phyloP scores from a whole-genome alignment of 208 protist species.

The Vickermania ingenoplastis region DNA sequence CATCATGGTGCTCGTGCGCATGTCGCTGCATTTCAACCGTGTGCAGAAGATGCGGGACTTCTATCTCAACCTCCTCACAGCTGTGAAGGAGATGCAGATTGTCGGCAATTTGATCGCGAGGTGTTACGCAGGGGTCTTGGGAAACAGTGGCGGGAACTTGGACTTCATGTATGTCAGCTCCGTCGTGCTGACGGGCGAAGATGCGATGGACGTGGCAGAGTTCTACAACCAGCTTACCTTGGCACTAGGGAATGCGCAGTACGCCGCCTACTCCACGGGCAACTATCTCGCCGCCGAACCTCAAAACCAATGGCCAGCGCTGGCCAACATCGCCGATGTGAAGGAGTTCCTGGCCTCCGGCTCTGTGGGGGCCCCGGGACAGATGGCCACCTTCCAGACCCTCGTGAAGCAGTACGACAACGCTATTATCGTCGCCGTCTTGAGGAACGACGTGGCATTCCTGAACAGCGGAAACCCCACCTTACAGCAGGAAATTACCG shows the following conservation, averaged over 20 bases:
- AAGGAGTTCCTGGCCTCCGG: neutral
- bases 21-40: neutral
- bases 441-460: neutral
- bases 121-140: neutral
- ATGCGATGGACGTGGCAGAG: neutral
- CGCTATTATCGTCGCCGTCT: neutral
- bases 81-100: neutral
- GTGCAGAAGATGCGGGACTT: neutral
- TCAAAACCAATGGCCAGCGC: neutral
- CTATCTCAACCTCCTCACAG: neutral
- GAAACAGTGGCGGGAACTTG: neutral
- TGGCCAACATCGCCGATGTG: neutral
- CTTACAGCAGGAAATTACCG: neutral
- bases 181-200: neutral
- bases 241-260: neutral
- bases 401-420: neutral
- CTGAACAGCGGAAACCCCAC: neutral
- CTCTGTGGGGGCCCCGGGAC: neutral
- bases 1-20: neutral
- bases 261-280: neutral
- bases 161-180: neutral
- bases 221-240: neutral
- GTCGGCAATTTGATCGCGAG: neutral
- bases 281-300: neutral
- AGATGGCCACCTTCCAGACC: neutral